Base-by-base conservation (phyloP, 768 basidiomycete genomes). In the Calocera cornea region DNA sequence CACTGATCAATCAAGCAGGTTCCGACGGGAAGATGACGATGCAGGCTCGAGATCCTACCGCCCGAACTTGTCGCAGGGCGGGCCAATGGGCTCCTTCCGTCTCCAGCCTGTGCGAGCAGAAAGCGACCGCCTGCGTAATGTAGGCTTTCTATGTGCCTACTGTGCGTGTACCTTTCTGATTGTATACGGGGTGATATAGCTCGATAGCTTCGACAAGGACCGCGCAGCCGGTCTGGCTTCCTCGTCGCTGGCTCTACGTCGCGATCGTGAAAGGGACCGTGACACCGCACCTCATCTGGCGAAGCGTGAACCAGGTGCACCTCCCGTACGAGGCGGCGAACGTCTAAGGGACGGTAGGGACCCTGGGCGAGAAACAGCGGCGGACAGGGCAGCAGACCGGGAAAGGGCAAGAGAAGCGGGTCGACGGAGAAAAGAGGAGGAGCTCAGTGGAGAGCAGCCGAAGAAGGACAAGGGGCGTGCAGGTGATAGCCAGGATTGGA, bases 21-120 rank as follows among this genome's bases (percentile, higher is more conserved):
- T 16, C 22, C 54, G 54, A 19, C 2, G 31, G 22, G 54, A 60
- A 33, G 54, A 60, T 31, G 54, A 60, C 11, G 54, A 60, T 3
- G 19, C 5, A 29, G 27, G 54, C 54, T 60, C 54, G 31, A 2
- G 54, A 60, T 60, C 44, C 8, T 47, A 60, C 31, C 54, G 54
- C 31, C 54, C 54, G 10, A 60, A 33, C 54, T 31, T 60, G 54
- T 60, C 54, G 14, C 54, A 60, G 31, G 54, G 54, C 11, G 54
- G 54, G 31, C 54, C 54, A 27, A 60, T 60, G 54, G 54, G 54
- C 31, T 60, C 54, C 5, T 60, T 60, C 54, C 54, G 54, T 27
- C 31, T 60, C 11, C 27, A 27, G 31, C 54, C 54, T 27, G 54
- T 60, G 54, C 54, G 54, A 3, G 31, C 54, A 29, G 54, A 60